Evolutionary conservation across 257 asterid genomes (phyloP).

Genomic region (Cynanchum wilfordii): DNA sequence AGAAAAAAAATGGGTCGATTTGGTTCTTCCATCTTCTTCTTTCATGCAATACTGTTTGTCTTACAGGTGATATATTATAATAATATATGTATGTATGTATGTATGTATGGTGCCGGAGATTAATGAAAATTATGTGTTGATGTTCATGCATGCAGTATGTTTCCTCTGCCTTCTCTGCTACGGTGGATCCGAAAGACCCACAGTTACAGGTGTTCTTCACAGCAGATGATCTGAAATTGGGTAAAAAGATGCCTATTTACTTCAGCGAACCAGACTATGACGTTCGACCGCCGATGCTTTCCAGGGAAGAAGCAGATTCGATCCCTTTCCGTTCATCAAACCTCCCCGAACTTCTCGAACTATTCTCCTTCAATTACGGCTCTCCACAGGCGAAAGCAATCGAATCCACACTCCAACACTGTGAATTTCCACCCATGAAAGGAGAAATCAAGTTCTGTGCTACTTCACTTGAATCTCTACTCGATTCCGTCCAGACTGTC

Average conservation of each 20-base stretch:
- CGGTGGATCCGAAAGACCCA: slow-evolving; percentile 15
- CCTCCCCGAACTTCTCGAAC: slow-evolving; percentile 37
- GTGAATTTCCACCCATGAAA: slow-evolving; percentile 52
- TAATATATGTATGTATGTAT: background rate
- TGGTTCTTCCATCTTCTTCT: slow-evolving; percentile 12
- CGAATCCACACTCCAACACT: slow-evolving; percentile 55
- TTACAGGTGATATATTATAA: slow-evolving; percentile 11
- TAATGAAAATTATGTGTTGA: background rate
- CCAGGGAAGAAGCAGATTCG: slow-evolving; percentile 21
- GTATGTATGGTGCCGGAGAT: too few relatives aligned
- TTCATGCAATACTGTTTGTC: slow-evolving; percentile 12
- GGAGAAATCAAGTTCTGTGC: slow-evolving; percentile 85
- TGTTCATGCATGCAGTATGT: slow-evolving; percentile 14
- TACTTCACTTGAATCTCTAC: slow-evolving; percentile 60
- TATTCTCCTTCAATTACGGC: slow-evolving; percentile 42
- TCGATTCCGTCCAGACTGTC: slow-evolving; percentile 37
- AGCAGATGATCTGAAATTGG: slow-evolving; percentile 11
- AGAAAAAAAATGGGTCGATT: slow-evolving; percentile 12
- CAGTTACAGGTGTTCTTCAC: slow-evolving; percentile 21
- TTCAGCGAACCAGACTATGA: slow-evolving; percentile 6
- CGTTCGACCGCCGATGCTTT: slow-evolving; percentile 14
- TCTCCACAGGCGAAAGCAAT: slow-evolving; percentile 76
- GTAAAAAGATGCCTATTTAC: slow-evolving; percentile 21
- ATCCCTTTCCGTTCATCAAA: slow-evolving; percentile 23
- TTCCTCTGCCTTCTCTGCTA: background rate